phyloP scores from a whole-genome alignment of 23 red algal species.

The Chondrus crispus region DNA sequence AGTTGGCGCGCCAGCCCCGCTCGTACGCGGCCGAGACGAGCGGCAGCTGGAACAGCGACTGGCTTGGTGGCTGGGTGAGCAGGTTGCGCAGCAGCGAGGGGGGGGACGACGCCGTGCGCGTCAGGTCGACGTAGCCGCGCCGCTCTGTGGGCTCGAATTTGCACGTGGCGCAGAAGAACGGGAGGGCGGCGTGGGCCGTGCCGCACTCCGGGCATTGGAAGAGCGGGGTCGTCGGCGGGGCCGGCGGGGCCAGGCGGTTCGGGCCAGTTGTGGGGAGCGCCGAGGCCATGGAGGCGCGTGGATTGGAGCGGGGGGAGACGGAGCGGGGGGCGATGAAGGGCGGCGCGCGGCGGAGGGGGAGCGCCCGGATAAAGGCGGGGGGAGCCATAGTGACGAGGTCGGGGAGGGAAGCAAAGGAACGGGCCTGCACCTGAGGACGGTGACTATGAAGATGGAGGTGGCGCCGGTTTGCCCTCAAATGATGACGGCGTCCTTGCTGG shows the following conservation, averaged over 20 bases:
- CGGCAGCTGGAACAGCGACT: constrained; percentile 75
- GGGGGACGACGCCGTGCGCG: background rate
- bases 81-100: background rate
- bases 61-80: background rate
- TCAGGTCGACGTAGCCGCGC: background rate
- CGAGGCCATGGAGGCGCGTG: background rate
- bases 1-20: constrained; percentile 87
- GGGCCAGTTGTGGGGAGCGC: background rate
- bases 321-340: no score
- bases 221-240: background rate
- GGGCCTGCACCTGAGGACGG: no score
- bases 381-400: background rate
- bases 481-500: no score
- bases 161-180: background rate
- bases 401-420: no score
- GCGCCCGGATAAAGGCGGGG: background rate
- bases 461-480: no score
- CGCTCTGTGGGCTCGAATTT: background rate
- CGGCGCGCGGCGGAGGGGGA: background rate
- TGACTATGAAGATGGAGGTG: no score
- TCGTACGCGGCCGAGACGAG: constrained; percentile 85
- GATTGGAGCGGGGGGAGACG: background rate
- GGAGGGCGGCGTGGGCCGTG: background rate
- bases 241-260: background rate
- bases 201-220: constrained; percentile 7